Conservation (phyloP, 768 basidiomycete species). For the Tricholoma sp. region DNA sequence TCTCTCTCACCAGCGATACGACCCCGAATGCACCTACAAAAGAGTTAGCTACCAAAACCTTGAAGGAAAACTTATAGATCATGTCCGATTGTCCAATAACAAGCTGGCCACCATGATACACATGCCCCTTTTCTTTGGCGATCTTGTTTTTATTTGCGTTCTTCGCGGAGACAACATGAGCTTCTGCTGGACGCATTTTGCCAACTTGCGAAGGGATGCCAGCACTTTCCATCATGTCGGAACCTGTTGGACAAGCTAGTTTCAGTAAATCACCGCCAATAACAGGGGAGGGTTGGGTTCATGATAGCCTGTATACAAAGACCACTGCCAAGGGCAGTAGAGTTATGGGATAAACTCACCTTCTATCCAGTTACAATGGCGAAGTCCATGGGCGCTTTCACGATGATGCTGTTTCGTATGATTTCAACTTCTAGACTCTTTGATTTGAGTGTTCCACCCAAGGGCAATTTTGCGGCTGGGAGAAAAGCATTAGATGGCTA, state of each 20-base stretch:
- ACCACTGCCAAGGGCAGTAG: slow-evolving; percentile 4
- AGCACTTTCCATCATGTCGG: slow-evolving; percentile 79
- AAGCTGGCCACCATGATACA: slow-evolving; percentile 76
- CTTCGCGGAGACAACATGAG: slow-evolving; percentile 81
- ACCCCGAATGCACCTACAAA: slow-evolving; percentile 88
- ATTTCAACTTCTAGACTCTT: too few species aligned
- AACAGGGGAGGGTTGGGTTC: slow-evolving; percentile 91
- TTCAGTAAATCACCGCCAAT: slow-evolving; percentile 95
- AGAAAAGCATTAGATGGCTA: slow-evolving; percentile 85
- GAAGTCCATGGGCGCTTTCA: too few species aligned
- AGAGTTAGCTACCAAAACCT: slow-evolving; percentile 15
- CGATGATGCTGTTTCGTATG: too few species aligned
- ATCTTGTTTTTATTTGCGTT: slow-evolving; percentile 92
- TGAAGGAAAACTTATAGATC: too few species aligned
- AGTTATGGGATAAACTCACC: slow-evolving; percentile 43
- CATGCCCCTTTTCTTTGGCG: slow-evolving; percentile 84
- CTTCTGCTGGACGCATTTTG: slow-evolving; percentile 87
- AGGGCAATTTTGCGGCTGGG: slow-evolving; percentile 89
- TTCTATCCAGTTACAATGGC: too few species aligned
- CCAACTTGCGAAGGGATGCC: slow-evolving; percentile 72
- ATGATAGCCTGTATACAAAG: slow-evolving; percentile 80
- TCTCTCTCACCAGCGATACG: slow-evolving; percentile 87
- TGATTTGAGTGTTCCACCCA: slow-evolving; percentile 78
- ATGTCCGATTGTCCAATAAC: too few species aligned
- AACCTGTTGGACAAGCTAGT: slow-evolving; percentile 95